Base-by-base conservation (phyloP, 129 eudicot genomes). In the Chrysanthemum makinoi region DNA sequence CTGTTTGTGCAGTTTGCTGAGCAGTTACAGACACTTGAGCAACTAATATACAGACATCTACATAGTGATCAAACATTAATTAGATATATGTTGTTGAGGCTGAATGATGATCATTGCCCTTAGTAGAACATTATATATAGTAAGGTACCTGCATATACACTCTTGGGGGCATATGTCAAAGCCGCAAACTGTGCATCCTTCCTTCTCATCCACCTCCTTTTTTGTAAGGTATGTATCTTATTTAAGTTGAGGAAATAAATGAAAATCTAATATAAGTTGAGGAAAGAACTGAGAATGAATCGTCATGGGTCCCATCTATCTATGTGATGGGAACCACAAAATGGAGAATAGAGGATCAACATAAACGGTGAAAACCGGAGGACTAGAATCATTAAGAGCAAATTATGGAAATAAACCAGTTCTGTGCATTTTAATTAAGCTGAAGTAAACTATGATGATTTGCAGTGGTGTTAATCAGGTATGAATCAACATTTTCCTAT, bases 21-120 rank as follows among this genome's bases (percentile, higher is more conserved):
- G 84, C 97, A 90, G 43, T 50, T 78, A 35, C 97, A 90, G 62
- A 78, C 83, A 68, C 83, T 90, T 66, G 95, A 87, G 84, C 97
- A 90, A 82, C 89, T 87, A 55, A 90, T 77, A 52, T 78, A 77
- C 62, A 81, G 91, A 80, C 81, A 87, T 82, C 97, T 90, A 66
- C 55, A 50, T 30, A 58, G 50, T 28, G 22, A 56, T 16, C 46
- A 39, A 39, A 39, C 73, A 61, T 60, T 57, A 70, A 72, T 17
- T 65, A 47, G 51, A n/a, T 16, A 43, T 51, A 61, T 61, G 12
- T n/a, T 28, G 39, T 16, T 6, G 5, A 53, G 24, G 30, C 43
- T 11, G 39, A 28, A 28, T 39, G 49, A 15, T 44, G 48, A 54
- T 16, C 30, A 35, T 28, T 28, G 44, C 5, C 5, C 17, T 22